phyloP scores from a whole-genome alignment of 1,284 basidiomycete species.

The Afroboletus lepidellus region DNA sequence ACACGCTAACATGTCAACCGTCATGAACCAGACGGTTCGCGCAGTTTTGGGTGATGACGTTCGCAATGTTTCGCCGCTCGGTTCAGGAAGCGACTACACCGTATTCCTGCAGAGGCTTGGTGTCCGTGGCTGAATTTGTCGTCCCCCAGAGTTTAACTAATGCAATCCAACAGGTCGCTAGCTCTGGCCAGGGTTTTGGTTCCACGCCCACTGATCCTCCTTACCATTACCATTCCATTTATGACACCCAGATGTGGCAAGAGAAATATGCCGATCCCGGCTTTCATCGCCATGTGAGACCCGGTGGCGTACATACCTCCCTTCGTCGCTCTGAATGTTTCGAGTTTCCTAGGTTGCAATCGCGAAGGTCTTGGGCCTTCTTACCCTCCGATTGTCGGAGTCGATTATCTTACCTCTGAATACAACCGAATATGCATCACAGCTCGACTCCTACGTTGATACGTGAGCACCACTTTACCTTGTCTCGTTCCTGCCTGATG shows the following conservation, averaged over 20 bases:
- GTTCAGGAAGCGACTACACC: constrained; percentile 72
- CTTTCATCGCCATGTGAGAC: constrained; percentile 67
- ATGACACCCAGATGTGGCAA: constrained; percentile 77
- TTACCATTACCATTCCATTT: constrained; percentile 84
- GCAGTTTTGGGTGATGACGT: constrained; percentile 22
- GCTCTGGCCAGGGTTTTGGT: constrained; percentile 39
- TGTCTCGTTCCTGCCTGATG: not conserved
- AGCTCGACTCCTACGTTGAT: constrained; percentile 60
- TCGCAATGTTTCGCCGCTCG: constrained; percentile 38
- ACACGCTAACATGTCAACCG: constrained; percentile 27
- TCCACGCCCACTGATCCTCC: constrained; percentile 52
- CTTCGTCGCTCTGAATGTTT: not conserved
- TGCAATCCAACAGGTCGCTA: constrained; percentile 44
- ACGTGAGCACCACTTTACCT: constrained; percentile 38
- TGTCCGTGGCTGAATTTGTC: constrained; percentile 31
- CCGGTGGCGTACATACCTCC: not conserved
- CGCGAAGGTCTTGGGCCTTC: constrained; percentile 60
- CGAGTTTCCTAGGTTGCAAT: constrained; percentile 49
- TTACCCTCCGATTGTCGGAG: constrained; percentile 62
- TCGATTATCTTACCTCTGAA: constrained; percentile 68
- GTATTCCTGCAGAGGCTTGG: constrained; percentile 72
- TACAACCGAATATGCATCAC: constrained; percentile 71
- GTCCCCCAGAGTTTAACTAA: not conserved
- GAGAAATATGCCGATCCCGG: constrained; percentile 74
- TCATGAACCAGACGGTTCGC: constrained; percentile 25